phyloP scores from a whole-genome alignment of 345 rosid species.

The Citrus cavaleriei region DNA sequence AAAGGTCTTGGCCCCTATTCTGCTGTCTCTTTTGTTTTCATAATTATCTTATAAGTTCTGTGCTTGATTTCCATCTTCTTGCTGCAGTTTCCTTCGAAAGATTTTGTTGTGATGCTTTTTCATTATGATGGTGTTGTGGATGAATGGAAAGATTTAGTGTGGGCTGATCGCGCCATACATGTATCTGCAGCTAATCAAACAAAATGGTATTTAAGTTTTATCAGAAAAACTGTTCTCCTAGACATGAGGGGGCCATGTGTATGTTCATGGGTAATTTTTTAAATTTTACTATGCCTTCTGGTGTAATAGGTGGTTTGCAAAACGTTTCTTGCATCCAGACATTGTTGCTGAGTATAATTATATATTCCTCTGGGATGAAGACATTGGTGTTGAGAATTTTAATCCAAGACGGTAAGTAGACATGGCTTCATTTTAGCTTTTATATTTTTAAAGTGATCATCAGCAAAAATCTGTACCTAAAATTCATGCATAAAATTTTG shows the following conservation, averaged over 20 bases:
- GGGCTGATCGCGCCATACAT: conserved; percentile 42
- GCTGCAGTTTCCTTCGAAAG: conserved; percentile 37
- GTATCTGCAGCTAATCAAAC: conserved; percentile 55
- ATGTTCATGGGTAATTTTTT: not conserved
- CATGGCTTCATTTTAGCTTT: not conserved
- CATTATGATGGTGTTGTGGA: conserved; percentile 56
- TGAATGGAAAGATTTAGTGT: conserved; percentile 44
- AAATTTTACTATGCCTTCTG: not conserved
- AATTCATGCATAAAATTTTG: not conserved
- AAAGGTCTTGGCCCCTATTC: conserved; percentile 40
- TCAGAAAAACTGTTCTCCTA: not conserved
- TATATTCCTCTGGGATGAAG: conserved; percentile 96
- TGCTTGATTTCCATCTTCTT: conserved; percentile 3
- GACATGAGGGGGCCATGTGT: not conserved
- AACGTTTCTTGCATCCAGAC: conserved; percentile 91
- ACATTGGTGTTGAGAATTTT: conserved; percentile 77
- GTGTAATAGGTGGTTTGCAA: conserved; percentile 88
- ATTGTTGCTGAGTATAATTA: conserved; percentile 72
- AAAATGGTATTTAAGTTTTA: conserved; percentile 39
- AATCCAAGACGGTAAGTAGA: conserved; percentile 53
- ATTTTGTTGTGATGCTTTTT: conserved; percentile 52
- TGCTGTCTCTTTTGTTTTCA: not conserved
- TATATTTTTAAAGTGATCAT: not conserved
- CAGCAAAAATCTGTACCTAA: not conserved
- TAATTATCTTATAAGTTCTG: not conserved